Evolutionary conservation across 345 rosid species (phyloP).

Genomic region (Atalantia buxifolia): DNA sequence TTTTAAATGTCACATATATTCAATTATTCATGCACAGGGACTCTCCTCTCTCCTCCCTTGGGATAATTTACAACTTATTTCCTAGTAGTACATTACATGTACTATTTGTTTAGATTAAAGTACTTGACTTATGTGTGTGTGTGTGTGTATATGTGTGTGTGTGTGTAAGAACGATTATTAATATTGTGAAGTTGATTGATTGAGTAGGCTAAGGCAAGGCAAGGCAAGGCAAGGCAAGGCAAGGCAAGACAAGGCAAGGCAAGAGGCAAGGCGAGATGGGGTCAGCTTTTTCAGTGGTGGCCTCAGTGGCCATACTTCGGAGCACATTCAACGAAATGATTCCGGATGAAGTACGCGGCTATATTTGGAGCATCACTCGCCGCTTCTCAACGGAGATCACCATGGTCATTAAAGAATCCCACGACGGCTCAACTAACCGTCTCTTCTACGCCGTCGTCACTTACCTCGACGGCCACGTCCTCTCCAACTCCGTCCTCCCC

Average conservation of each 20-base stretch:
- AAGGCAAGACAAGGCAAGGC: not conserved
- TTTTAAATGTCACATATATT: too few species aligned
- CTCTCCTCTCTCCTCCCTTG: too few species aligned
- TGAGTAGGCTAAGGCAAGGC: too few species aligned
- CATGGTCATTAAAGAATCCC: constrained; percentile 31
- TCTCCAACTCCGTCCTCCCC: not conserved
- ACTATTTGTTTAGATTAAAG: too few species aligned
- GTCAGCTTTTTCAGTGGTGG: constrained; percentile 23
- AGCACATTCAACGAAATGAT: constrained; percentile 25
- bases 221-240: too few species aligned
- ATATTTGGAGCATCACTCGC: constrained; percentile 16
- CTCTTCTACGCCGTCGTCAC: constrained; percentile 23
- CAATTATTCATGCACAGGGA: too few species aligned
- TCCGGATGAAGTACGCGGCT: constrained; percentile 29
- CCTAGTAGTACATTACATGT: too few species aligned
- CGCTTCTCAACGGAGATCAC: constrained; percentile 32
- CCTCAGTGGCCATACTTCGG: constrained; percentile 36
- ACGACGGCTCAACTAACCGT: constrained; percentile 33
- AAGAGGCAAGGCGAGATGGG: constrained; percentile 4
- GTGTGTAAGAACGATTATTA: too few species aligned
- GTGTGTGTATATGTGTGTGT: too few species aligned
- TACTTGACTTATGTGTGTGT: too few species aligned
- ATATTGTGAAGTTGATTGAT: too few species aligned
- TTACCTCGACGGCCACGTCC: constrained; percentile 28
- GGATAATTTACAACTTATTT: too few species aligned